Evolutionary conservation across 1,284 basidiomycete genomes (phyloP), one percentile per base, ranked within the genome.

Genomic region (Austroboletus novae-zelandiae): DNA sequence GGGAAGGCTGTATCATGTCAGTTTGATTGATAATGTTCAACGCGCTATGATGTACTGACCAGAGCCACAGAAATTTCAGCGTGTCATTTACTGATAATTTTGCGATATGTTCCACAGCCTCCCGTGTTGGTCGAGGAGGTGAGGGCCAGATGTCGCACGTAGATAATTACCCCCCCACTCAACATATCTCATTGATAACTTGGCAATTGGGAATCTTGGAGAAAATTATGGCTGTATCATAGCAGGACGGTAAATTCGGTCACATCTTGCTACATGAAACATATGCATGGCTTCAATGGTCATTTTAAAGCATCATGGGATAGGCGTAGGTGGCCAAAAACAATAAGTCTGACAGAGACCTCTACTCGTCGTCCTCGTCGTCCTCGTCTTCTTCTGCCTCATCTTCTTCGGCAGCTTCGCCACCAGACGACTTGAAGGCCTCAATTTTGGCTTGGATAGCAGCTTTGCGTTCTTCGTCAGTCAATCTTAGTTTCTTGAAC

Each of bases 371-470:
- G 31, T 83, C 81, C 37, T 83, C 79, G 9, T 80, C 74, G 11
- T 76, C 74, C 17, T 73, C 74, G 1, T 23, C 20, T 23, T 23
- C 20, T 23, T 23, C 20, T 5, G 4, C 20, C 20, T 23, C 20
- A 25, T 73, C 75, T 13, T 78, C 82, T n/a, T 74, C 56, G 0
- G 41, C 80, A 20, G 71, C 77, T 30, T 67, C 78, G 39, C 64
- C 77, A 51, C 75, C 81, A 61, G 79, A 79, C 48, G 81, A 78
- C 71, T 91, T 80, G 86, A 93, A 95, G 56, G 84, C 84, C 63
- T 86, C 81, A 71, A 95, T 94, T 78, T 89, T 94, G 59, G 73
- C 77, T 59, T 88, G 83, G 72, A 98, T 90, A 57, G 78, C 79
- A 59, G 77, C 83, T 71, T 81, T 81, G 69, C 92, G 85, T 77